Base-by-base conservation (phyloP, 169 alveolate genomes). In the Fabrea salina region DNA sequence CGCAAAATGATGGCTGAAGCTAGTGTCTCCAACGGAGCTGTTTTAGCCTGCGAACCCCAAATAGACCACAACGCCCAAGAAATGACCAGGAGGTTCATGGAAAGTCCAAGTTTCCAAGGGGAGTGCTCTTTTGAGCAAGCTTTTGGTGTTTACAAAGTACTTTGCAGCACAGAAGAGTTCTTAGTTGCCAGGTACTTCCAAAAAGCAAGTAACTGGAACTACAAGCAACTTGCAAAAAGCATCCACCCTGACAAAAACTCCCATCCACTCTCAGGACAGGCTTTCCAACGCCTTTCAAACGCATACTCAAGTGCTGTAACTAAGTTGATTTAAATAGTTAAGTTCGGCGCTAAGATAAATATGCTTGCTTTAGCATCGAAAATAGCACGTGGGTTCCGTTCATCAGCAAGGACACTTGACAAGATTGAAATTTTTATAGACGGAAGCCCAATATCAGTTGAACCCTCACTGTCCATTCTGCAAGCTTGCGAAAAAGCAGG, bases 401-500 rank as follows among this genome's bases (percentile, higher is more conserved):
- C 66, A 37, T 68, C 78, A 68, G 7, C 50, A 25, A 33, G 57
- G 16, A 32, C 30, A 13, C 78, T 43, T 19, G 79, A 83, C 54
- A 41, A 72, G 39, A 82, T 90, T 67, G 92, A 90, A 75, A 78
- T 90, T 27, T 87, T 85, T 79, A 82, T 90, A 32, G 95, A 90
- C 79, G 90, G 86, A 30, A 83, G 64, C 43, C 87, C 92, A 22
- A 25, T 61, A 16, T 59, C 80, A 87, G 95, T 90, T 41, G 91
- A 85, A 79, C 84, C 91, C 39, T 58, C 86, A n/a, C 84, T 76
- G 54, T 85, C 95, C 27, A 85, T 90, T 11, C 83, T 78, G 83
- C 84, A 90, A 84, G 95, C 95, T 64, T 87, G 93, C 53, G 84
- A 82, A 37, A 89, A 86, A 70, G 91, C 90, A 44, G 95, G 94